Evolutionary conservation across 1,284 basidiomycete genomes (phyloP), one percentile per base, ranked within the genome.

Genomic region (Ustilago trichophora): DNA sequence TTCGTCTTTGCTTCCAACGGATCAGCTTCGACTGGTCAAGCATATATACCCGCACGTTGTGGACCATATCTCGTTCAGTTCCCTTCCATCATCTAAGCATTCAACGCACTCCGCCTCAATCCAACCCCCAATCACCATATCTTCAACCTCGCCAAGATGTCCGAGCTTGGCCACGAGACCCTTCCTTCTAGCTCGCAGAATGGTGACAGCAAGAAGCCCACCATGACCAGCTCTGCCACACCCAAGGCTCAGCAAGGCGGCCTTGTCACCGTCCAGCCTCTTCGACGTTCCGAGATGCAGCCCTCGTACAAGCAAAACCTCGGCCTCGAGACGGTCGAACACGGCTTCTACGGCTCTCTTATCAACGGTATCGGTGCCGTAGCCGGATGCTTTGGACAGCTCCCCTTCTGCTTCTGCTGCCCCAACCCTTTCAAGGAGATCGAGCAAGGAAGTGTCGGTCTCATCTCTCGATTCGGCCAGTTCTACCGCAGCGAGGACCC

Each of bases 401-500:
- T 96, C 68, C 93, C 93, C 0, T 67, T 69, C 57, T 81, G 78
- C 63, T 71, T 80, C 64, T 94, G 92, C 83, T 92, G 89, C 84
- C 84, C 84, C 37, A 86, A 85, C 75, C 85, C 85, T 0, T 86
- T 82, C 84, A 86, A 87, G 50, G 87, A 90, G 60, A 89, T 92
- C 47, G 84, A 88, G 32, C 92, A 93, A 85, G 91, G 91, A 85
- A 89, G 90, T 41, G 93, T 96, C 68, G 93, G 94, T 52, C 86
- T 98, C 49, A 88, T 98, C 76, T 88, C 89, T 9, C 42, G 93
- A 51, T 96, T 96, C 80, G 93, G 93, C 55, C 87, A 93, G 81
- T 96, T 95, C 86, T 94, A 93, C 87, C 91, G 90, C 82, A 88
- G 90, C 6, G 93, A 95, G 68, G 93, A 97, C 81, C 93, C 93